Conservation (phyloP, 139 green algal genomes). For the Coelastrella sp. region DNA sequence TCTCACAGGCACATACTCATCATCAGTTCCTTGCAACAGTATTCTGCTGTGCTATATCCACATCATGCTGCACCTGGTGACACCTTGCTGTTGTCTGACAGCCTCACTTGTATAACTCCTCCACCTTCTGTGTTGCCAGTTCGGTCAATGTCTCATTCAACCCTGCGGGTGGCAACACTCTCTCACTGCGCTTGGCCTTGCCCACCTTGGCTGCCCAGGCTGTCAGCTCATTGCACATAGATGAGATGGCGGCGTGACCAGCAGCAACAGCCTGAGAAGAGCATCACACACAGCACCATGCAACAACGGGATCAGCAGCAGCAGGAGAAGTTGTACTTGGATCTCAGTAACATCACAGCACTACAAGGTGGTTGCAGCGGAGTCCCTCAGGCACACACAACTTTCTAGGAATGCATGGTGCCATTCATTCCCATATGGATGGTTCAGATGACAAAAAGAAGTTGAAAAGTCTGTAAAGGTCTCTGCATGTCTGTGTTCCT, state of each 20-base stretch:
- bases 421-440: too few relatives aligned
- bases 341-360: too few relatives aligned
- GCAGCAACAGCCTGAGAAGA: conserved; percentile 62
- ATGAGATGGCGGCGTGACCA: conserved; percentile 70
- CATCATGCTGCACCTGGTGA: background rate
- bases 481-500: too few relatives aligned
- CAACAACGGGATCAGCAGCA: background rate
- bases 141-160: conserved; percentile 67
- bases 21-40: too few relatives aligned
- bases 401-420: too few relatives aligned
- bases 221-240: conserved; percentile 78
- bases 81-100: too few relatives aligned
- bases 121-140: conserved; percentile 59
- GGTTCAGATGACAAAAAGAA: too few relatives aligned
- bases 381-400: too few relatives aligned
- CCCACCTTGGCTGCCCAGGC: conserved; percentile 78
- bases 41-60: background rate
- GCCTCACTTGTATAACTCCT: conserved; percentile 57
- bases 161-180: conserved; percentile 60
- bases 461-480: too few relatives aligned
- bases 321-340: too few relatives aligned
- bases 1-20: too few relatives aligned
- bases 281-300: background rate
- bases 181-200: conserved; percentile 75
- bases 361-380: too few relatives aligned